Conservation (phyloP, 176 grass and related monocot species). For the Hordeum marinum region DNA sequence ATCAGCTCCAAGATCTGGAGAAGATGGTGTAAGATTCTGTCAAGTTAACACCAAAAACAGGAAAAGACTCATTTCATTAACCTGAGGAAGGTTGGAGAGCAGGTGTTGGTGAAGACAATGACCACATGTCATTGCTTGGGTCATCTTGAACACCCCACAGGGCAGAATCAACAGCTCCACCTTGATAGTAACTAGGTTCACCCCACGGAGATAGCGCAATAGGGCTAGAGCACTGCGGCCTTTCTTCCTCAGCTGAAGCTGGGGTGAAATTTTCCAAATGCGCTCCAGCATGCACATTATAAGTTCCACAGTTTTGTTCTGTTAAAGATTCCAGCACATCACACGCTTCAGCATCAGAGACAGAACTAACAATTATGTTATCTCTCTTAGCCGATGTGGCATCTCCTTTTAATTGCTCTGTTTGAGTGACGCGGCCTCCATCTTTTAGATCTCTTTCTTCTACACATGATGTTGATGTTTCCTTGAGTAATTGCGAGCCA, state of each 20-base stretch:
- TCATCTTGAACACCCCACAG: conserved; percentile 58
- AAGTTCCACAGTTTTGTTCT: conserved; percentile 28
- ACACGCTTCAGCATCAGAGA: conserved; percentile 29
- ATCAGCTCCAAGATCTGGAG: conserved; percentile 28
- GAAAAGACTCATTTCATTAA: conserved; percentile 7
- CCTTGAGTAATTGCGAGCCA: conserved; percentile 33
- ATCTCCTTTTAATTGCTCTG: conserved; percentile 19
- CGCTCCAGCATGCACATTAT: conserved; percentile 2
- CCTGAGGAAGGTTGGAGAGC: conserved; percentile 54
- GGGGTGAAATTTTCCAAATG: conserved; percentile 23
- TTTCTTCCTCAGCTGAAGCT: conserved; percentile 53
- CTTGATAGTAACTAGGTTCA: conserved; percentile 62
- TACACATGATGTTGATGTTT: conserved; percentile 33
- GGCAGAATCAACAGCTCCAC: conserved; percentile 53
- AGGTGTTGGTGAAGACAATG: conserved; percentile 71
- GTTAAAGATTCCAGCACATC: conserved; percentile 37
- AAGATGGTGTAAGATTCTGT: conserved; percentile 16
- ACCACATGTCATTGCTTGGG: conserved; percentile 54
- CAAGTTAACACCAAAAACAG: neutral
- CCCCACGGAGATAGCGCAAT: conserved; percentile 52
- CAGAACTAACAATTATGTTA: conserved; percentile 16
- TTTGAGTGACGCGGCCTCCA: conserved; percentile 2
- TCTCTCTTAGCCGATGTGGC: conserved; percentile 3
- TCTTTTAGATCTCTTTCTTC: conserved; percentile 33
- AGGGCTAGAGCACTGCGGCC: conserved; percentile 44